Evolutionary conservation across 1,284 basidiomycete genomes (phyloP), one percentile per base, ranked within the genome.

Genomic region (Cryptococcus sp.): DNA sequence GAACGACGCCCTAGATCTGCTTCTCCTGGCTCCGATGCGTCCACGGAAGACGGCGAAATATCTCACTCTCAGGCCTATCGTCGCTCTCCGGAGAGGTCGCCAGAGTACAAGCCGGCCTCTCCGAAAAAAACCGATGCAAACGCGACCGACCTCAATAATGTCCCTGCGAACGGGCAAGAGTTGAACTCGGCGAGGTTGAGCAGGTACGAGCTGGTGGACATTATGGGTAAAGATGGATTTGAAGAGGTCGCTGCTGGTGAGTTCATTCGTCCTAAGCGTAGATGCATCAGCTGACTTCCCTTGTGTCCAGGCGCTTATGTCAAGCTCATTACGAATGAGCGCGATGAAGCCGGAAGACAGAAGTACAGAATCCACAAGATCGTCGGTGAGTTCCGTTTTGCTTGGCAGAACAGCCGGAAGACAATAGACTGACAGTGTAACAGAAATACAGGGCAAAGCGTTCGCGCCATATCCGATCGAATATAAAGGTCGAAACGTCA

Each of bases 361-460:
- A 83, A 89, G 38, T 96, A 96, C 77, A 85, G 92, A 47, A 82
- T 93, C 54, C 92, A 91, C 72, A 85, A 90, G 74, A 82, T 96
- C 41, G 73, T 77, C 19, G 83, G 91, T 91, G 62, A 67, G 87
- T 82, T 6, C 15, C 22, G 7, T 6, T 22, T 44, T 22, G 41
- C 1, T n/a, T 19, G 44, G 25, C n/a, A 37, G 44, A 29, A 40
- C 11, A 37, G 17, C 46, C 19, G 34, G 41, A 19, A 20, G 26
- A 22, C 23, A 1, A 38, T 16, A 40, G 20, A 45, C 46, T 54
- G 53, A 54, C 34, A 6, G 5, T 23, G 37, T 47, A 25, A 23
- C 17, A 22, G 29, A 38, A 5, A 40, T 37, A 8, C 4, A 44
- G 8, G 22, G 7, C n/a, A 44, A 44, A n/a, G 41, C 41, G 26